Base-by-base conservation (phyloP, 2,329 filamentous ascomycete genomes). In the Trichoderma sp. region DNA sequence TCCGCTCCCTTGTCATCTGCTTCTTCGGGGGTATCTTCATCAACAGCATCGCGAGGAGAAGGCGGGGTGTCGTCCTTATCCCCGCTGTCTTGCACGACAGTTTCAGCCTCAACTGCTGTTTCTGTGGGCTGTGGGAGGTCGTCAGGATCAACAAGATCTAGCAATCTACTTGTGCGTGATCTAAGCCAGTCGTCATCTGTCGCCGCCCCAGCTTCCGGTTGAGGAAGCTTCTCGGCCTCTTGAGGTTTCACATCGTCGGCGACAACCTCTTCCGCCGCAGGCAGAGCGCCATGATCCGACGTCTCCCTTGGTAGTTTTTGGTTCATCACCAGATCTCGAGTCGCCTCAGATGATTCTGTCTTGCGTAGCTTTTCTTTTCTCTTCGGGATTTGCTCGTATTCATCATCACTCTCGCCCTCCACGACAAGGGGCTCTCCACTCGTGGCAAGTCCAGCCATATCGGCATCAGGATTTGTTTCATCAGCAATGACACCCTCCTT, bases 161-260 rank as follows among this genome's bases (percentile, higher is more conserved):
- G 86, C 63, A 97, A 84, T 77, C 95, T 89, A 82, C 91, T 98
- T 15, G 95, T 98, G 76, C 93, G 90, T 74, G 93, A 95, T 72
- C 95, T 90, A 76, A 98, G 86, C 96, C 96, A 99, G 81, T 98
- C 95, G 73, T 91, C 90, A 82, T 98, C 94, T 26, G 92, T 91
- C 3, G 90, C 85, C 66, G 90, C 85, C 65, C 84, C 83, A 75
- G 79, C 71, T 76, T 77, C 72, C 73, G 76, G 75, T 57, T 77
- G 74, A 66, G 78, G 75, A 36, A 51, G 39, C 70, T 75, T 74
- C 66, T 77, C 75, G 67, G 74, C 72, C 66, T 74, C 73, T 70
- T 77, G 75, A 71, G 73, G 68, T 69, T 74, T 73, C 72, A 74
- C 67, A 64, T 70, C 72, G 67, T 73, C 75, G 71, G 74, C 63